Percentiles rank a stretch among this genome's conserved stretches.
phyloP scores from a whole-genome alignment of 345 rosid species.

The Eucalyptus curtisii region DNA sequence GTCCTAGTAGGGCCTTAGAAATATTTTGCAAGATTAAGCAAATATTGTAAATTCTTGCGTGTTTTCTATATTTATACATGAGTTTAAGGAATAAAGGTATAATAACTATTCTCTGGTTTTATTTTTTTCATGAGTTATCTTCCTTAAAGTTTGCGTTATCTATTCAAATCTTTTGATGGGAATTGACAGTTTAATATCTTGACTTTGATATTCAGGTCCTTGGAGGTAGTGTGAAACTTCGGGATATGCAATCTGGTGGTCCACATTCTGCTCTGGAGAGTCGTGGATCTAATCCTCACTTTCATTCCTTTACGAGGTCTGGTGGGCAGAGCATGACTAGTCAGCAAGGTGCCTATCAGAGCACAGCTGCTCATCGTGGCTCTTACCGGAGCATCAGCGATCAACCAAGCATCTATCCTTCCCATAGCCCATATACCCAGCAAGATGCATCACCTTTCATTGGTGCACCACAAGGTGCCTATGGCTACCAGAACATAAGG shows the following conservation, averaged over 20 bases:
- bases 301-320: background rate
- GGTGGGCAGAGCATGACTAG: slow-evolving; percentile 2
- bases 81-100: background rate
- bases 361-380: slow-evolving; percentile 9
- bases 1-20: background rate
- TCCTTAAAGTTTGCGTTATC: background rate
- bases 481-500: background rate
- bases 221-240: slow-evolving; percentile 20
- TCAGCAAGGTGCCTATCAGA: slow-evolving; percentile 6
- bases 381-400: background rate
- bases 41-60: background rate
- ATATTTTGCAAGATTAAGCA: background rate
- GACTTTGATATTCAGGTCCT: background rate
- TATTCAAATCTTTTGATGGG: background rate
- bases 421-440: slow-evolving; percentile 10
- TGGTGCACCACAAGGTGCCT: background rate
- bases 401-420: background rate
- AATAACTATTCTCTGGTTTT: background rate
- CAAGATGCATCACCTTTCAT: slow-evolving; percentile 3
- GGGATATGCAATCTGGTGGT: slow-evolving; percentile 12
- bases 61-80: background rate
- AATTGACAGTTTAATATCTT: background rate
- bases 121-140: background rate
- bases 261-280: slow-evolving; percentile 3
- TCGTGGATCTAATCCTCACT: background rate